Percentiles rank a stretch among this genome's conserved stretches.
These are phyloP conservation scores for Coemansia umbellata DNA, from an alignment of 192 early-diverging fungal species.

Conservation along the genomic window DNA sequence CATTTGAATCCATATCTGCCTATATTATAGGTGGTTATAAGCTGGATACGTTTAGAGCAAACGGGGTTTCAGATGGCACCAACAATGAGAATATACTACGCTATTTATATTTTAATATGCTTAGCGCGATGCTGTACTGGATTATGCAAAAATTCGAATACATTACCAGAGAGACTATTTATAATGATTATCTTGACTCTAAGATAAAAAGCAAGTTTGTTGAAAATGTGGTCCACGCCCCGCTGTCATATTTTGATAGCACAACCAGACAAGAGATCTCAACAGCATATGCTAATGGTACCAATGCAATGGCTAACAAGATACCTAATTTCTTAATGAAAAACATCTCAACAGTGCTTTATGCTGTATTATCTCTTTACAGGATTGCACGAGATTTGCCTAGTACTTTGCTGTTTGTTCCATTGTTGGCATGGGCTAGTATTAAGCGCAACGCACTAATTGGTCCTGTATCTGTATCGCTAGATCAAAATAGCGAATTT, in stretches of 20 bases:
- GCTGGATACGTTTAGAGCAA: conserved; percentile 11
- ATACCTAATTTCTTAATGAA: conserved; percentile 9
- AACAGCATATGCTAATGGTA: conserved; percentile 8
- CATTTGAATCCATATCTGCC: conserved; percentile 8
- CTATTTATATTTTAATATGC: conserved; percentile 18
- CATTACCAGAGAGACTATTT: not conserved
- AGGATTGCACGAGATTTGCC: conserved; percentile 6
- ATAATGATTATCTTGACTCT: not conserved
- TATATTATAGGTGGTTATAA: conserved; percentile 15
- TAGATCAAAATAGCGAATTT: not conserved
- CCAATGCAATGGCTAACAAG: not conserved
- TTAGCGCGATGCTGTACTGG: not conserved
- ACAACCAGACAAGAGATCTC: conserved; percentile 21
- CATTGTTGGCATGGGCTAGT: conserved; percentile 3
- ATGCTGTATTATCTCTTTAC: conserved; percentile 14
- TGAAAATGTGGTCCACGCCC: conserved; percentile 14
- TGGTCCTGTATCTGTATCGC: not conserved
- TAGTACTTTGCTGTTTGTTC: conserved; percentile 12
- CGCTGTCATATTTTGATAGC: conserved; percentile 34
- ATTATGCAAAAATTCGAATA: not conserved
- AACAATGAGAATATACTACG: not conserved
- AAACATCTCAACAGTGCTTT: not conserved
- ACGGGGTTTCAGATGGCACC: not conserved
- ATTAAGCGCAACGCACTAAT: not conserved
- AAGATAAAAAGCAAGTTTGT: conserved; percentile 16